These are phyloP conservation scores for Fagopyrum homotropicum DNA, from an alignment of 148 eudicot genomes.

Conservation along the genomic window DNA sequence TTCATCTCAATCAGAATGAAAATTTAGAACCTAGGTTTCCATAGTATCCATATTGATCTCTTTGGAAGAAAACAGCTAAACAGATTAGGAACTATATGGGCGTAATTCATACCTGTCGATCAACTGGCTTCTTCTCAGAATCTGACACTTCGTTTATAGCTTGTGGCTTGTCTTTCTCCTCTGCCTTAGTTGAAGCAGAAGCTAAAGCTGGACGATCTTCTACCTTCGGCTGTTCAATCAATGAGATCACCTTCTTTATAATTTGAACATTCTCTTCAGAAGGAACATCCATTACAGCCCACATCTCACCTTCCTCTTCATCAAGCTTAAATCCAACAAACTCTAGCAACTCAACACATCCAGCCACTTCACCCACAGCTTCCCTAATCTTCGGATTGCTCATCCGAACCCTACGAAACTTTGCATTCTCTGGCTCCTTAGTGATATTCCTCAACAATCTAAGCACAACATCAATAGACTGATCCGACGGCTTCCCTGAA, in stretches of 20 bases:
- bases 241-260: constrained; percentile 36
- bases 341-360: constrained; percentile 77
- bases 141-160: too few species aligned
- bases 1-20: too few species aligned
- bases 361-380: constrained; percentile 62
- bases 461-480: constrained; percentile 50
- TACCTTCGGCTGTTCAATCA: constrained; percentile 38
- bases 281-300: constrained; percentile 79
- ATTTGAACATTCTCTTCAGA: constrained; percentile 29
- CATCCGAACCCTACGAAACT: constrained; percentile 77
- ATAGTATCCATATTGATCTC: too few species aligned
- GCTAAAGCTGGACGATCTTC: constrained; percentile 20
- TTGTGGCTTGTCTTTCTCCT: too few species aligned
- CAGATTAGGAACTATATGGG: too few species aligned
- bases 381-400: constrained; percentile 85
- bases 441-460: constrained; percentile 60
- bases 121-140: too few species aligned
- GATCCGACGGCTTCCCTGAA: constrained; percentile 70
- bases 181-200: constrained; percentile 10
- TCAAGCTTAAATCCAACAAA: constrained; percentile 61
- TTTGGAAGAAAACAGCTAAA: too few species aligned
- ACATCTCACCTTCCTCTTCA: constrained; percentile 85
- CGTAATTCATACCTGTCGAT: too few species aligned
- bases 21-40: too few species aligned
- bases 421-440: constrained; percentile 71